These are phyloP conservation scores for Chamaenerion angustifolium DNA, from an alignment of 345 rosid species.

Conservation along the genomic window DNA sequence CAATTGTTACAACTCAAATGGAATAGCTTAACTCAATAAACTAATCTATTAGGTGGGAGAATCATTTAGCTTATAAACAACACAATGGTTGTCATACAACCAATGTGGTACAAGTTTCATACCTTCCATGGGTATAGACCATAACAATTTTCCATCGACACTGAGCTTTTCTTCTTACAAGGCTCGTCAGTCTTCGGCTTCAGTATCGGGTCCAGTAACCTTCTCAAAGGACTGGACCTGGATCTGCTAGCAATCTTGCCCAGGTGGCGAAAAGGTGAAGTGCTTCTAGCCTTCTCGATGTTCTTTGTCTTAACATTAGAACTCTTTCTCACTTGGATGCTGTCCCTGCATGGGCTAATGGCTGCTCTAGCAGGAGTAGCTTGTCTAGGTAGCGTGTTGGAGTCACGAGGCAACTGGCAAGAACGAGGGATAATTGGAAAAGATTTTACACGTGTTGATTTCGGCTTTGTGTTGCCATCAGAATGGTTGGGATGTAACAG, in stretches of 20 bases:
- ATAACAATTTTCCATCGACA: no score
- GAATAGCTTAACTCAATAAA: no score
- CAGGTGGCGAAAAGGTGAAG: conserved; percentile 63
- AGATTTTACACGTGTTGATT: no score
- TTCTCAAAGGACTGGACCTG: conserved; percentile 75
- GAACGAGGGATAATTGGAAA: conserved; percentile 9
- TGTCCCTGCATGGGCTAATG: conserved; percentile 17
- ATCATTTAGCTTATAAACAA: no score
- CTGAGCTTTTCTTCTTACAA: conserved; percentile 22
- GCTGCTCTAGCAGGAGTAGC: conserved; percentile 18
- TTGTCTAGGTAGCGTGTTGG: background rate
- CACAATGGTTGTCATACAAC: no score
- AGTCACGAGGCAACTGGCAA: conserved; percentile 23
- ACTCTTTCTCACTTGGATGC: conserved; percentile 12
- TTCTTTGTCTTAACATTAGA: conserved; percentile 10
- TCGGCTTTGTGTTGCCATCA: no score
- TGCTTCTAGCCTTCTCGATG: conserved; percentile 50
- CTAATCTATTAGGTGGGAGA: no score
- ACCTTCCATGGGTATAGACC: no score
- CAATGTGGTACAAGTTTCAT: no score
- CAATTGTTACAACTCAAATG: no score
- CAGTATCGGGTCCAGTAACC: conserved; percentile 63
- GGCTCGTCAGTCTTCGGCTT: conserved; percentile 46
- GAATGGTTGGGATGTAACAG: conserved; percentile 24
- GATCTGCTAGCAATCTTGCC: conserved; percentile 40